phyloP scores from a whole-genome alignment of 2,329 filamentous ascomycete species.

The Calonectria pauciramosa region DNA sequence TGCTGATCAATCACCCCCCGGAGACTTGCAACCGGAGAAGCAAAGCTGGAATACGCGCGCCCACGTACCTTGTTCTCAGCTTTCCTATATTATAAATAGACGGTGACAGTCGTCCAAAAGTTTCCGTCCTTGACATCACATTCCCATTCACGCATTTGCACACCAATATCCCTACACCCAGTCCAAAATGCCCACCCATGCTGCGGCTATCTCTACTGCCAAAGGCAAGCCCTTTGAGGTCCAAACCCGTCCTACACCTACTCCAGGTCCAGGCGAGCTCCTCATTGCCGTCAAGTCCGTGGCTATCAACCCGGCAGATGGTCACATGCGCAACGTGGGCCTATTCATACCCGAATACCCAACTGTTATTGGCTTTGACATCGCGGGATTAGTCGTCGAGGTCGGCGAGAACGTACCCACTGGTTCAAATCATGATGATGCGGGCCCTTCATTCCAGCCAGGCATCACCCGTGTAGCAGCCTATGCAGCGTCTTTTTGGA shows the following conservation, averaged over 20 bases:
- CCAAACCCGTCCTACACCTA: slow-evolving; percentile 56
- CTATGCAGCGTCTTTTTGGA: slow-evolving; percentile 57
- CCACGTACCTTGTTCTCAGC: neutral
- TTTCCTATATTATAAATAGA: neutral
- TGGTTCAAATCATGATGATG: slow-evolving; percentile 19
- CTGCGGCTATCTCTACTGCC: slow-evolving; percentile 53
- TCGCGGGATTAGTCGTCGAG: slow-evolving; percentile 58
- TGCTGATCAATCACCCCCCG: neutral
- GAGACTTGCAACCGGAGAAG: neutral
- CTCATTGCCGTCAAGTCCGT: slow-evolving; percentile 62
- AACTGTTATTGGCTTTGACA: slow-evolving; percentile 58
- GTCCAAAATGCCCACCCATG: slow-evolving; percentile 53
- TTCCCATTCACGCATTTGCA: neutral
- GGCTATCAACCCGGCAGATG: slow-evolving; percentile 64
- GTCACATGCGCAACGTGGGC: slow-evolving; percentile 56
- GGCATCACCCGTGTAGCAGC: slow-evolving; percentile 56
- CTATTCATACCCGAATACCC: slow-evolving; percentile 58
- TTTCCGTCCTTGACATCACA: neutral
- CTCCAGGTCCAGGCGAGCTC: slow-evolving; percentile 60
- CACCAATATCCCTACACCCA: neutral
- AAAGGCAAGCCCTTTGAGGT: slow-evolving; percentile 55
- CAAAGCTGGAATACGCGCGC: neutral
- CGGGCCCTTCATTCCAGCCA: slow-evolving; percentile 41
- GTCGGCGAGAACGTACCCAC: slow-evolving; percentile 55
- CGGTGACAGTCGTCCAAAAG: neutral